Percentiles rank a stretch among this genome's conserved stretches.
Conservation (phyloP, 2,329 filamentous ascomycete species). For the Paracorniculantispora psalliotae region DNA sequence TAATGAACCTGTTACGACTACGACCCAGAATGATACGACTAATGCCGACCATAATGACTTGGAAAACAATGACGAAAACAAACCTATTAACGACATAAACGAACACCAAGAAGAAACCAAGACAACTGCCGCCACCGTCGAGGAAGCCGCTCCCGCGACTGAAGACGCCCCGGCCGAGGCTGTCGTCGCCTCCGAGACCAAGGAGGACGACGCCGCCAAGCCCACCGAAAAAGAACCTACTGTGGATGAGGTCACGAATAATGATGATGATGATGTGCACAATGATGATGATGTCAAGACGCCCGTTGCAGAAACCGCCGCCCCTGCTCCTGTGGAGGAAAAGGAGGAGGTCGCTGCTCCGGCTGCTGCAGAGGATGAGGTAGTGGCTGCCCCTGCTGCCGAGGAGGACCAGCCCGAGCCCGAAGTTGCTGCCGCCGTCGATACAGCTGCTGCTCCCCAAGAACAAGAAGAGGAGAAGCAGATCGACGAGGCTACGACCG, state of each 20-base stretch:
- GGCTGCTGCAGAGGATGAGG: neutral
- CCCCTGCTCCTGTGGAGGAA: neutral
- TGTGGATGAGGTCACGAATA: slow-evolving; percentile 7
- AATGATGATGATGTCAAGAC: neutral
- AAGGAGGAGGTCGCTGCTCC: neutral
- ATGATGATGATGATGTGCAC: slow-evolving; percentile 3
- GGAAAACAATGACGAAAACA: slow-evolving; percentile 5
- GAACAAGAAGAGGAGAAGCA: neutral
- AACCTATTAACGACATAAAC: neutral
- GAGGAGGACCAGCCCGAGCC: neutral
- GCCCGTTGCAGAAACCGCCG: neutral
- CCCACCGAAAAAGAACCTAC: neutral
- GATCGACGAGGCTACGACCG: neutral
- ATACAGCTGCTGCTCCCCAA: neutral
- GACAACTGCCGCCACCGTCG: slow-evolving; percentile 1
- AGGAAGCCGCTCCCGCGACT: neutral
- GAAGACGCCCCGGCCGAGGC: neutral
- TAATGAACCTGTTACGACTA: slow-evolving; percentile 15
- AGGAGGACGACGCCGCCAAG: neutral
- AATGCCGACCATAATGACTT: slow-evolving; percentile 12
- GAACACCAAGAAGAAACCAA: neutral
- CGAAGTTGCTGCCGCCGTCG: neutral
- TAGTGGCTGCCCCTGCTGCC: neutral
- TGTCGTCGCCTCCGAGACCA: slow-evolving; percentile 1
- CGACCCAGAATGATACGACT: slow-evolving; percentile 13